Evolutionary conservation across 2,329 filamentous ascomycete species (phyloP), one percentile per base, ranked within the genome.

Genomic region (Fusarium sp.): DNA sequence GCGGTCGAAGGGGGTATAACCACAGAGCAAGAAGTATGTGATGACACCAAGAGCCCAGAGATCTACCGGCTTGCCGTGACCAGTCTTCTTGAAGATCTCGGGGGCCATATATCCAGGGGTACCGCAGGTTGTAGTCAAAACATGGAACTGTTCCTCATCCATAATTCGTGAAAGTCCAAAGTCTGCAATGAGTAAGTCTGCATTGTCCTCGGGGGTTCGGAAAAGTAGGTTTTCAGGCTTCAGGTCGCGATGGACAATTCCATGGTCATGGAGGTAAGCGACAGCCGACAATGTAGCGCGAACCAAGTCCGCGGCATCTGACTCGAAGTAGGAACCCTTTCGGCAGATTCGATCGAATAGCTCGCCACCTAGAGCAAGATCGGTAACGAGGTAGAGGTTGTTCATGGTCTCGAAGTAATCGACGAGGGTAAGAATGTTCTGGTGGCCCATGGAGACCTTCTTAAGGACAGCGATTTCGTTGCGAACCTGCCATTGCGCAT

Each of bases 351-450:
- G 93, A 80, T 99, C 96, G 80, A 99, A 99, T 18, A 99, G 89
- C 81, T 99, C 96, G 74, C 96, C 96, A 69, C 96, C 96, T 20
- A 98, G 90, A 20, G 96, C 96, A 32, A 99, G 91, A 78, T 99
- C 96, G 45, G 96, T 98, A 54, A 99, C 96, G 40, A 99, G 90
- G 80, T 99, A 99, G 72, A 99, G 88, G 82, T 99, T 99, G 84
- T 99, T 98, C 93, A 98, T 97, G 9, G 96, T 99, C 84, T 99
- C 96, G 78, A 99, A 99, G 82, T 98, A 99, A 84, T 99, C 96
- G 75, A 98, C 96, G 63, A 99, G 87, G 2, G 96, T 99, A 66
- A 99, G 84, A 79, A 99, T 98, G 79, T 99, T 99, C 80, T 96
- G 93, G 82, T 99, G 95, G 58, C 96, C 96, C 93, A 99, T 97